phyloP scores from a whole-genome alignment of 2,329 filamentous ascomycete species.

The Gyromitra esculenta region DNA sequence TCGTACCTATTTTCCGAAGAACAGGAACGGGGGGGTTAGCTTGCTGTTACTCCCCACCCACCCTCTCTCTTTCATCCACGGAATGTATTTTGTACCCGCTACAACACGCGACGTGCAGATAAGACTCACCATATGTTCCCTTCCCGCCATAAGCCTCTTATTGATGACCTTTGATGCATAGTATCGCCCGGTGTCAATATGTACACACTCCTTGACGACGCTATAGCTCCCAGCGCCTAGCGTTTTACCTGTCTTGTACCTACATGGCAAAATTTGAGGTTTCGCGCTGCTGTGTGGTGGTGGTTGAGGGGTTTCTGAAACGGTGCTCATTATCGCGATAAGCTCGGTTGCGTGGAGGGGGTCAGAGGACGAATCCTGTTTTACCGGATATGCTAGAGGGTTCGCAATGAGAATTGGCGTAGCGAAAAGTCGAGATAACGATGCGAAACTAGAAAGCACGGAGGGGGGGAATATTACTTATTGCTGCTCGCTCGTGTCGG shows the following conservation, averaged over 20 bases:
- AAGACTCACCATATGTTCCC: slow-evolving; percentile 89
- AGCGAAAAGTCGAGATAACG: slow-evolving; percentile 7
- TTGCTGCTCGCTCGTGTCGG: background rate
- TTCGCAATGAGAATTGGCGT: slow-evolving; percentile 13
- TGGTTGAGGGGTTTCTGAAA: slow-evolving; percentile 45
- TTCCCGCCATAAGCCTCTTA: slow-evolving; percentile 94
- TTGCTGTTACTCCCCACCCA: background rate
- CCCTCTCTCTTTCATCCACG: background rate
- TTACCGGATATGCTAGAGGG: slow-evolving; percentile 4
- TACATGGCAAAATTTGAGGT: slow-evolving; percentile 87
- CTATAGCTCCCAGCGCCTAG: slow-evolving; percentile 96
- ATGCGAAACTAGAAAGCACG: slow-evolving; percentile 1
- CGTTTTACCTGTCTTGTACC: slow-evolving; percentile 99
- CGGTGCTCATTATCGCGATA: slow-evolving; percentile 48
- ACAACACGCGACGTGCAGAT: slow-evolving; percentile 8
- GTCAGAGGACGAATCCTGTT: background rate
- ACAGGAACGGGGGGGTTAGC: background rate
- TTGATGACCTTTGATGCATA: slow-evolving; percentile 99
- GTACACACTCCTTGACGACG: slow-evolving; percentile 98
- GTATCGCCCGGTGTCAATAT: slow-evolving; percentile 96
- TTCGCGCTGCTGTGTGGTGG: slow-evolving; percentile 50
- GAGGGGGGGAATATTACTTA: slow-evolving; percentile 9
- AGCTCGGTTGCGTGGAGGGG: slow-evolving; percentile 38
- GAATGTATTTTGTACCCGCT: slow-evolving; percentile 6
- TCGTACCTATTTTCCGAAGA: slow-evolving; percentile 72